These are phyloP conservation scores for Yamadazyma phyllophila DNA, from an alignment of 805 yeast species.

Conservation along the genomic window DNA sequence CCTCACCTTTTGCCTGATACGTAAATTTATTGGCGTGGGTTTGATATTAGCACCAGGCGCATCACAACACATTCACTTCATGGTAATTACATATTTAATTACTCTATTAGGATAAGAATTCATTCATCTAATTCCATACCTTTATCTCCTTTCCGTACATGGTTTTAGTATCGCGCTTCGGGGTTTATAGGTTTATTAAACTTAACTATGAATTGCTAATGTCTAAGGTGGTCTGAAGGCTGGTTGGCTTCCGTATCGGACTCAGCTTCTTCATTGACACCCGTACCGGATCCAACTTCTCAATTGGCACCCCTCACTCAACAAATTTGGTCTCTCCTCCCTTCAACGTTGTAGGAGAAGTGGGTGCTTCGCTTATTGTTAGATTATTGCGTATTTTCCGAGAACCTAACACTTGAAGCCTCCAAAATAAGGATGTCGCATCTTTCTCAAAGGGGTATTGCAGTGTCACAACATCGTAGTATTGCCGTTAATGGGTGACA, in stretches of 20 bases:
- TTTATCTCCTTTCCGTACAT: background rate
- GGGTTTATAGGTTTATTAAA: background rate
- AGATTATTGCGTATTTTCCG: background rate
- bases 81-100: background rate
- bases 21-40: background rate
- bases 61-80: background rate
- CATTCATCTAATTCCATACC: background rate
- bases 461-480: background rate
- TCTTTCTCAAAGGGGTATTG: background rate
- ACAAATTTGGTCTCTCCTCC: background rate
- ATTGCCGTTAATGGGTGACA: too few relatives aligned
- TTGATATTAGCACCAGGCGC: background rate
- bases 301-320: background rate
- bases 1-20: constrained; percentile 1
- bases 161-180: background rate
- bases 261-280: background rate
- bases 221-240: too few relatives aligned
- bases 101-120: background rate
- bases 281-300: too few relatives aligned
- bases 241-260: too few relatives aligned
- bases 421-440: background rate
- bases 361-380: background rate
- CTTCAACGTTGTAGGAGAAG: background rate
- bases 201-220: too few relatives aligned
- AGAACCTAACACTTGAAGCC: background rate